Percentiles rank a stretch among this genome's conserved stretches.
phyloP scores from a whole-genome alignment of 2,329 filamentous ascomycete species.

The Cytospora leucostoma region DNA sequence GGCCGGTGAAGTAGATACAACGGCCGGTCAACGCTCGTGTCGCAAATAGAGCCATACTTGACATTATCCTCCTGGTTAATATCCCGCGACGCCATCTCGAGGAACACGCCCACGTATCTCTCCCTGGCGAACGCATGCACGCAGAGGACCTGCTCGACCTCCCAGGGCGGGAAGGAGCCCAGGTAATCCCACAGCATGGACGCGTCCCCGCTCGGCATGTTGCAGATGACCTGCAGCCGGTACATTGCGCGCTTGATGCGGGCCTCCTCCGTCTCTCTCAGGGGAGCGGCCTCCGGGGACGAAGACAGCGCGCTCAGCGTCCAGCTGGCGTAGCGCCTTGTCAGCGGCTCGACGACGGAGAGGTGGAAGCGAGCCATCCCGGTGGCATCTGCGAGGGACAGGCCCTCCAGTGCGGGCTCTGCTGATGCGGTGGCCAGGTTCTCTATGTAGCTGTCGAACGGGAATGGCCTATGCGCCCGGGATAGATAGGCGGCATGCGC shows the following conservation, averaged over 20 bases:
- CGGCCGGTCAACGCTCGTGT: not conserved
- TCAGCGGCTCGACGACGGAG: conserved; percentile 25
- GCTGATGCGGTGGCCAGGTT: not conserved
- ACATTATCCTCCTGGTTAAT: not conserved
- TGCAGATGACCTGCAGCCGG: conserved; percentile 18
- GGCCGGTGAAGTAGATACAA: not conserved
- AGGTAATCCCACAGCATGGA: not conserved
- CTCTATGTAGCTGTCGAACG: conserved; percentile 3
- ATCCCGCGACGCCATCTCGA: not conserved
- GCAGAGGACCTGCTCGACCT: conserved; percentile 5
- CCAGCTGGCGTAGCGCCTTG: conserved; percentile 25
- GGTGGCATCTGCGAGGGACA: not conserved
- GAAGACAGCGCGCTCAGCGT: conserved; percentile 21
- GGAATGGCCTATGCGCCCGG: not conserved
- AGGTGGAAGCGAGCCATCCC: conserved; percentile 20
- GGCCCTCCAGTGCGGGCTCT: not conserved
- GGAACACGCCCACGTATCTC: not conserved
- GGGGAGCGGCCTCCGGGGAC: not conserved
- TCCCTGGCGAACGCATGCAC: conserved; percentile 9
- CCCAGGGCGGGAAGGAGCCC: conserved; percentile 4
- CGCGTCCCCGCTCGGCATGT: not conserved
- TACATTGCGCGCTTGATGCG: conserved; percentile 24
- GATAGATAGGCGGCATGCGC: not conserved
- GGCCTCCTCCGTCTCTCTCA: conserved; percentile 14
- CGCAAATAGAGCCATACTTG: not conserved